Base-by-base conservation (phyloP, 2,329 filamentous ascomycete genomes). In the Microcyclospora pomicola region DNA sequence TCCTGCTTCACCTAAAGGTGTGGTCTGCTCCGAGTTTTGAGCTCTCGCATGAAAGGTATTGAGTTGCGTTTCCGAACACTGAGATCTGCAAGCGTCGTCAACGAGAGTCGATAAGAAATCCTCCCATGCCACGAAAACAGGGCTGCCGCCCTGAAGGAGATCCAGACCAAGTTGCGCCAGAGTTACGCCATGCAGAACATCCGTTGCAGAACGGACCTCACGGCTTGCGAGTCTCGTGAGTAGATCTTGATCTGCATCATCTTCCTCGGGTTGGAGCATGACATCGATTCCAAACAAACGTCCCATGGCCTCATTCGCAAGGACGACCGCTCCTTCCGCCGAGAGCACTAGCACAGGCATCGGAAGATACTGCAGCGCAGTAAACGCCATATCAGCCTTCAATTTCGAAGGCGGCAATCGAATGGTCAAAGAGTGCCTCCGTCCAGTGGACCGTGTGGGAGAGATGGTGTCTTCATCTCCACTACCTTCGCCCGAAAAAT, bases 251-350 rank as follows among this genome's bases (percentile, higher is more conserved):
- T 40, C 44, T 2, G 28, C 14, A 9, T 35, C 40, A 11, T 51
- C 44, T 2, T 34, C 19, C 4, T 41, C 27, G 2, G 16, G 14
- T 2, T 31, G 36, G 3, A 14, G n/a, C 14, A 39, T 43, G 3
- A 64, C 58, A 16, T 73, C 64, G 35, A 82, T 64, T 3, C 75
- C 77, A 15, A 87, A 60, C 49, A 87, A 60, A 38, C 74, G 69
- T 1, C 75, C 79, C 72, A 85, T 79, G 14, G 82, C 77, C 48
- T 85, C 78, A 49, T 87, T 87, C 27, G 80, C 81, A 31, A 86
- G 59, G 1, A 82, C 68, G 2, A 86, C 71, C 0, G 77, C 81
- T 58, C 85, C 86, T 24, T 72, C 51, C 28, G 68, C 73, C 36
- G 77, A 78, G 28, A 87, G 61, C 1, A 87, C 74, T 28, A 86